A percentile compares a stretch with the other conserved stretches of the same genome.
These are phyloP conservation scores for Cucurbita pepo DNA, from an alignment of 306 rosid species.

Conservation along the genomic window DNA sequence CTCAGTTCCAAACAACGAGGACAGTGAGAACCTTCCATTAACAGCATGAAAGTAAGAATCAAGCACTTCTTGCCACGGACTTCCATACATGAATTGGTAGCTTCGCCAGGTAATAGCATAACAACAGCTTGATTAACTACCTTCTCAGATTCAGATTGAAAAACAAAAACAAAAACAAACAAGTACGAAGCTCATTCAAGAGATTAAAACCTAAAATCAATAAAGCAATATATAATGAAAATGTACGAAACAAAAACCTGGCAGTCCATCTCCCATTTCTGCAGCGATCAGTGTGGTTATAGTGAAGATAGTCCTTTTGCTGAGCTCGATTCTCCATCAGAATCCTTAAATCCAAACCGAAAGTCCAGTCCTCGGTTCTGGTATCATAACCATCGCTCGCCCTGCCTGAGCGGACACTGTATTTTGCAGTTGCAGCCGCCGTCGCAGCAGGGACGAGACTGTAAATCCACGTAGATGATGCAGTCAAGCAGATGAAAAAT, in stretches of 20 bases:
- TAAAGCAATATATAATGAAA: not conserved
- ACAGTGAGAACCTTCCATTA: constrained; percentile 22
- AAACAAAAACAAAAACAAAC: not conserved
- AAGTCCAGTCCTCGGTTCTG: not conserved
- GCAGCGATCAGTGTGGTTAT: constrained; percentile 58
- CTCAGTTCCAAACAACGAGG: constrained; percentile 32
- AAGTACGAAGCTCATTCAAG: not conserved
- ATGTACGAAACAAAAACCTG: constrained; percentile 25
- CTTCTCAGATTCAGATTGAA: not conserved
- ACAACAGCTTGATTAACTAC: not conserved
- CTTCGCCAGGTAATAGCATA: constrained; percentile 36
- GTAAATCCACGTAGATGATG: not conserved
- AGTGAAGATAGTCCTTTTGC: constrained; percentile 26
- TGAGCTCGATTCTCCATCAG: constrained; percentile 20
- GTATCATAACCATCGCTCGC: not conserved
- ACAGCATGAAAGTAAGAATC: constrained; percentile 48
- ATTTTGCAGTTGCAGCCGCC: not conserved
- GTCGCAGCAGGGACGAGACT: not conserved
- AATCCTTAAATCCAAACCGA: not conserved
- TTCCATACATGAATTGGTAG: constrained; percentile 50
- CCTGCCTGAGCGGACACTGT: not conserved
- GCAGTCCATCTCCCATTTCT: constrained; percentile 54
- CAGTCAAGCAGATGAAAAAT: not conserved
- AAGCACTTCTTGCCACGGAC: constrained; percentile 63
- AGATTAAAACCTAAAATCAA: not conserved